Conservation (phyloP, 768 basidiomycete genomes). For the Jaapia argillacea region DNA sequence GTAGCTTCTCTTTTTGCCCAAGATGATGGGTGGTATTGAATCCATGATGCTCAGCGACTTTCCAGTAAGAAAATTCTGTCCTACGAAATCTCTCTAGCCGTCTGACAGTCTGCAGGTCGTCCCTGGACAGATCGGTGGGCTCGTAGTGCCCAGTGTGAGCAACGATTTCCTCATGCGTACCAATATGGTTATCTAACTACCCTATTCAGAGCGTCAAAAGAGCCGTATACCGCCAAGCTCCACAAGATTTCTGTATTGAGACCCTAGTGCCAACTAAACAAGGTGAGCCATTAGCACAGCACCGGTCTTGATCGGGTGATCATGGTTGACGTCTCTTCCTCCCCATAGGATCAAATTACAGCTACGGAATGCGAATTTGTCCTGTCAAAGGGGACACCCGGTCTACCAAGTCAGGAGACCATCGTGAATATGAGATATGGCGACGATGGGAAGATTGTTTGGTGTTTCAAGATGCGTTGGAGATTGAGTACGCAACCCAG, state of each 20-base stretch:
- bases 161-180: too few relatives aligned
- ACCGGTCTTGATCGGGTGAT: background rate
- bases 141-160: too few relatives aligned
- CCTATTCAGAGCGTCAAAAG: constrained; percentile 56
- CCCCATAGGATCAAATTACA: constrained; percentile 8
- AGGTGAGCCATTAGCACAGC: constrained; percentile 5
- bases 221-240: constrained; percentile 50
- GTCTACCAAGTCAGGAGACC: constrained; percentile 14
- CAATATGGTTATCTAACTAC: too few relatives aligned
- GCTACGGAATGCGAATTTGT: constrained; percentile 16
- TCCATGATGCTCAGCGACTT: too few relatives aligned
- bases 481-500: constrained; percentile 50
- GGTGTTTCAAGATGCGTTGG: constrained; percentile 61
- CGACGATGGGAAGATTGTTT: constrained; percentile 79
- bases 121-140: too few relatives aligned
- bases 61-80: too few relatives aligned
- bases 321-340: too few relatives aligned
- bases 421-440: constrained; percentile 62
- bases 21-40: too few relatives aligned
- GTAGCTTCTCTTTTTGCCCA: too few relatives aligned
- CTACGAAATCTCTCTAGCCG: too few relatives aligned
- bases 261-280: constrained; percentile 30
- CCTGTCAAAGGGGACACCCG: constrained; percentile 8
- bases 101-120: too few relatives aligned
- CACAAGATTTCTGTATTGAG: constrained; percentile 48